phyloP scores from a whole-genome alignment of 805 yeast species.

The Candida oleophila region DNA sequence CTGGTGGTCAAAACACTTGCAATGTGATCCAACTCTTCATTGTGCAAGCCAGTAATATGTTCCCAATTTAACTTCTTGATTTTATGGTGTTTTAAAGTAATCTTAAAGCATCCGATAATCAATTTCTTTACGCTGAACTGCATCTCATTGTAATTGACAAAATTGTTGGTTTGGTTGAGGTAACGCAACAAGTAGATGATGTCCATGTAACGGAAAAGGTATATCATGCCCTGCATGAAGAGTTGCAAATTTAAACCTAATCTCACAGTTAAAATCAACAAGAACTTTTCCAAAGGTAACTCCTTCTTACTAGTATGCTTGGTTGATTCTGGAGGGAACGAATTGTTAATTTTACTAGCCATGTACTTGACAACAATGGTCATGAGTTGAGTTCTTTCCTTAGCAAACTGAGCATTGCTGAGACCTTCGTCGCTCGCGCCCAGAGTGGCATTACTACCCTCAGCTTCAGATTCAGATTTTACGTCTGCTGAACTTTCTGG shows the following conservation, averaged over 20 bases:
- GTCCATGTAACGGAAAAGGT: slow-evolving; percentile 47
- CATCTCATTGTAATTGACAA: slow-evolving; percentile 43
- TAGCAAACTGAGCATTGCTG: slow-evolving; percentile 16
- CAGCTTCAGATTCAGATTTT: not conserved
- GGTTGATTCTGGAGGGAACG: slow-evolving; percentile 42
- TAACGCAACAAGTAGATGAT: slow-evolving; percentile 44
- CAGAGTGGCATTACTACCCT: not conserved
- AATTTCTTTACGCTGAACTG: slow-evolving; percentile 41
- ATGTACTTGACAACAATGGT: slow-evolving; percentile 41
- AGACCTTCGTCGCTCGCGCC: not conserved
- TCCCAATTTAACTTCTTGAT: slow-evolving; percentile 28
- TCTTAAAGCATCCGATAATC: slow-evolving; percentile 41
- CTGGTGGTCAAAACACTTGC: slow-evolving; percentile 36
- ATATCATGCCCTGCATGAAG: slow-evolving; percentile 42
- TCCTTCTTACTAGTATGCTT: slow-evolving; percentile 19
- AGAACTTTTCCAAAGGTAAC: slow-evolving; percentile 39
- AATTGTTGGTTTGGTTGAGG: slow-evolving; percentile 45
- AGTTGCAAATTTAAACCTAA: slow-evolving; percentile 32
- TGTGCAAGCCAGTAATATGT: slow-evolving; percentile 34
- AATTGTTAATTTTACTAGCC: slow-evolving; percentile 41
- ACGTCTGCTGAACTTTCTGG: not conserved
- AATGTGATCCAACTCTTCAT: slow-evolving; percentile 32
- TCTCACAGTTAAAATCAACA: slow-evolving; percentile 37
- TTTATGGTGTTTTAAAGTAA: slow-evolving; percentile 31
- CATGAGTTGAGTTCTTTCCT: slow-evolving; percentile 39